phyloP scores from a whole-genome alignment of 306 rosid species.

The Prinsepia uniflora region DNA sequence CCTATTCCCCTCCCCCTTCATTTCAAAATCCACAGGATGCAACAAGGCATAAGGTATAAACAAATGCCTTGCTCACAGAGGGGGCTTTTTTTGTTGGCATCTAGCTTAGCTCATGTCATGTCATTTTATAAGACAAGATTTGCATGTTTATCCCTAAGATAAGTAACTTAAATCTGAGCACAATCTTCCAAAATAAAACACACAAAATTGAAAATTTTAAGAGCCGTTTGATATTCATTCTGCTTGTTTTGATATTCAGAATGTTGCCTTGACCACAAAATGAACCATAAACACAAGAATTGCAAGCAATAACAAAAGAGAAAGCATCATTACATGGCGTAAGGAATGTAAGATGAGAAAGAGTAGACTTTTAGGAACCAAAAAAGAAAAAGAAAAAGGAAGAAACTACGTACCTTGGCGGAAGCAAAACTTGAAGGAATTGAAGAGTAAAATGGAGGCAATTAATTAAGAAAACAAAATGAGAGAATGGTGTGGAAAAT shows the following conservation, averaged over 20 bases:
- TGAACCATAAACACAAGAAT: not conserved
- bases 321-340: not conserved
- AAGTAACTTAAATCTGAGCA: not conserved
- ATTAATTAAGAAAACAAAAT: conserved; percentile 7
- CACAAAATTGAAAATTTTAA: not conserved
- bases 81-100: not conserved
- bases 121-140: not conserved
- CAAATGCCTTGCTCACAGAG: not conserved
- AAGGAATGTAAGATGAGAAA: conserved; percentile 20
- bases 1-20: not conserved
- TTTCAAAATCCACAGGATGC: not conserved
- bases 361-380: conserved; percentile 23
- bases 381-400: conserved; percentile 13
- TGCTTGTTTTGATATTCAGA: too few species aligned
- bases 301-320: conserved; percentile 19
- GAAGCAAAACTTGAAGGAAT: conserved; percentile 38
- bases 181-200: not conserved
- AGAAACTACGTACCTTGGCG: conserved; percentile 52
- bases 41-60: not conserved
- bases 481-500: conserved; percentile 24
- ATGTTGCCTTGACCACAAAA: not conserved
- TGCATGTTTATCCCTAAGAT: conserved; percentile 5
- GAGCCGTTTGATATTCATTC: too few species aligned
- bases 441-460: conserved; percentile 30
- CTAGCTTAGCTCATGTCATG: not conserved